These are phyloP conservation scores for Symmetrospora coprosmae DNA, from an alignment of 768 basidiomycete genomes.

Conservation along the genomic window DNA sequence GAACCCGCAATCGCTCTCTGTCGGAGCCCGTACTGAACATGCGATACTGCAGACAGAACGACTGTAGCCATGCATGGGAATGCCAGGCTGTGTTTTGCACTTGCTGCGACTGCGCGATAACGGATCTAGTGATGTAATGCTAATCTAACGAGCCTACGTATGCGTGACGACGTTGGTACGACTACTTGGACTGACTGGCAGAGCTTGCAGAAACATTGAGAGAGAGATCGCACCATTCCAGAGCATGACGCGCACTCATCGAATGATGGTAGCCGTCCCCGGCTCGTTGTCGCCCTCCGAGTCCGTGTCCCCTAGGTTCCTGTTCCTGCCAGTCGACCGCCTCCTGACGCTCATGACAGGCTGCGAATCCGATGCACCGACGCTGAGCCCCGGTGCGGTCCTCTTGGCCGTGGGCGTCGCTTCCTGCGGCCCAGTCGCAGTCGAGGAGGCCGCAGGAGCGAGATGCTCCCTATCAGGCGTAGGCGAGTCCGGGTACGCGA, in stretches of 20 bases:
- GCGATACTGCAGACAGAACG: no score
- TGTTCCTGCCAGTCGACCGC: constrained; percentile 1
- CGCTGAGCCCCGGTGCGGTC: neutral
- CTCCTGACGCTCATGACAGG: neutral
- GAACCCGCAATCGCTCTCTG: no score
- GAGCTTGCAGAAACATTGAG: neutral
- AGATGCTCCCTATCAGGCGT: neutral
- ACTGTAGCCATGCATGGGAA: no score
- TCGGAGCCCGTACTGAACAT: no score
- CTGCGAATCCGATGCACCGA: no score
- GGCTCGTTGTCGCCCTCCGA: constrained; percentile 15
- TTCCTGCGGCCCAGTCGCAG: neutral
- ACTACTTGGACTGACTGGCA: no score
- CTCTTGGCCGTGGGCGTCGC: neutral
- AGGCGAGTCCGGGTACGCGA: constrained; percentile 14
- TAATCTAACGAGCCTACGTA: no score
- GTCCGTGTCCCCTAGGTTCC: constrained; percentile 15
- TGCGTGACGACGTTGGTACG: no score
- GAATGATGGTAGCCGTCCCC: constrained; percentile 17
- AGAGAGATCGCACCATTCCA: neutral
- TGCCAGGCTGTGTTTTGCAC: no score
- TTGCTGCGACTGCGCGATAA: no score
- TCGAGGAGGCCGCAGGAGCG: neutral
- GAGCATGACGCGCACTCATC: neutral
- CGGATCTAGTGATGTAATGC: no score